Evolutionary conservation across 129 eudicot species (phyloP), one percentile per base, ranked within the genome.

Genomic region (Centaurea solstitialis): DNA sequence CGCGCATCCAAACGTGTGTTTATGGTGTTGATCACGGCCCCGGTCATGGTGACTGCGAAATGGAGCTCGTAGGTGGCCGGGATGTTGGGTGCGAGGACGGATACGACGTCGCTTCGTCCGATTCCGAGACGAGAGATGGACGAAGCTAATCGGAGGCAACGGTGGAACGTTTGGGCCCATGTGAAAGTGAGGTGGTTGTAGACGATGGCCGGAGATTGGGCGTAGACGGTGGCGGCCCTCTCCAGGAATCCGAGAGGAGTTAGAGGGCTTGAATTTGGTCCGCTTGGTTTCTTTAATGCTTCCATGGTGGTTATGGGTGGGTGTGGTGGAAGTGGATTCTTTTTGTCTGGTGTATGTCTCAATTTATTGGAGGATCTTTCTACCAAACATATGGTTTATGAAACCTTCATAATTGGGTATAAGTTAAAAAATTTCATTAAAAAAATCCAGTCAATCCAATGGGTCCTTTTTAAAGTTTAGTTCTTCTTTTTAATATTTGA

Each of bases 11-110:
- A 83, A 18, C 82, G 86, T 17, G 82, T 71, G 17, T 83, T 83
- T 4, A 83, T 83, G 21, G 86, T 77, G 79, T 83, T 83, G 23
- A 83, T 64, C 35, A 83, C 30, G 1, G 83, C 86, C 15, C 83
- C 86, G 57, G 75, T 17, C 83, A 83, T 83, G 71, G 86, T 7
- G 61, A 39, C 50, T 4, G 70, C 86, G 4, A 72, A 83, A 37
- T 83, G 86, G 37, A 83, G 86, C 75, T 83, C 86, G 20, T 83
- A 83, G 66, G 84, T 22, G 17, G 97, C 97, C 30, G 97, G 96
- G 47, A 86, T 80, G 59, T 93, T 93, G 53, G 97, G 96, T 9
- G 96, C 96, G 70, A 90, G 66, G 4, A 93, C 96, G 0, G 97
- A 93, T 0, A 92, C 93, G 24, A 93, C 87, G 26, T 83, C 75